Percentiles rank a stretch among this genome's conserved stretches.
These are phyloP conservation scores for Lentinus tigrinus DNA, from an alignment of 768 basidiomycete species.

Conservation along the genomic window DNA sequence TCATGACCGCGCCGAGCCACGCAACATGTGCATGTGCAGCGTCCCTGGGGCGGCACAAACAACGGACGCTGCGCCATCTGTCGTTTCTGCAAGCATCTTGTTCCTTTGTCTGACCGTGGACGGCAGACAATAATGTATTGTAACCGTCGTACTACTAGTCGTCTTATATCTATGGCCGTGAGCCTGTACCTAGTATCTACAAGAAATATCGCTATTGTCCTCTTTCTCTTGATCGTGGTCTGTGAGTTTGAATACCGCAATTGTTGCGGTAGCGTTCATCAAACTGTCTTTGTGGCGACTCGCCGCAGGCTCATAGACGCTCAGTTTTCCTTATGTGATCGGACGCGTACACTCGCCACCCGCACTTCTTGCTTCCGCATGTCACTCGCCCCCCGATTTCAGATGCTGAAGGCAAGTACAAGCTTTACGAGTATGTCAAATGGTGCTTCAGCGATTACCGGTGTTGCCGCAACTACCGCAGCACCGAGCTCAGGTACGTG, in stretches of 20 bases:
- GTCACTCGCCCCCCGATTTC: background rate
- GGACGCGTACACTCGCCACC: background rate
- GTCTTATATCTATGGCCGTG: no score
- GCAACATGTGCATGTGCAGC: background rate
- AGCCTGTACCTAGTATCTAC: no score
- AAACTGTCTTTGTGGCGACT: background rate
- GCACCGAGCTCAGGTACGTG: background rate
- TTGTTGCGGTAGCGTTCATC: background rate
- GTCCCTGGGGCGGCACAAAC: background rate
- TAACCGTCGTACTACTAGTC: background rate
- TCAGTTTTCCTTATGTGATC: background rate
- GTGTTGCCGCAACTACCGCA: slow-evolving; percentile 5
- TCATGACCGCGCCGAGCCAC: background rate
- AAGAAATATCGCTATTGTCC: no score
- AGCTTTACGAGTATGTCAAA: background rate
- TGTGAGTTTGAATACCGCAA: no score
- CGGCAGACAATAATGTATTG: no score
- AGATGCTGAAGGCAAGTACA: background rate
- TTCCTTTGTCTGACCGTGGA: no score
- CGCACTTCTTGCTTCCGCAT: background rate
- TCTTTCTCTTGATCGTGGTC: no score
- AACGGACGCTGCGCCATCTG: background rate
- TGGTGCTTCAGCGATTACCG: background rate
- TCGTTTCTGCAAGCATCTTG: background rate
- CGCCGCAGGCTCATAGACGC: background rate